These are phyloP conservation scores for Volvariella volvacea DNA, from an alignment of 1,284 basidiomycete genomes.

Conservation along the genomic window DNA sequence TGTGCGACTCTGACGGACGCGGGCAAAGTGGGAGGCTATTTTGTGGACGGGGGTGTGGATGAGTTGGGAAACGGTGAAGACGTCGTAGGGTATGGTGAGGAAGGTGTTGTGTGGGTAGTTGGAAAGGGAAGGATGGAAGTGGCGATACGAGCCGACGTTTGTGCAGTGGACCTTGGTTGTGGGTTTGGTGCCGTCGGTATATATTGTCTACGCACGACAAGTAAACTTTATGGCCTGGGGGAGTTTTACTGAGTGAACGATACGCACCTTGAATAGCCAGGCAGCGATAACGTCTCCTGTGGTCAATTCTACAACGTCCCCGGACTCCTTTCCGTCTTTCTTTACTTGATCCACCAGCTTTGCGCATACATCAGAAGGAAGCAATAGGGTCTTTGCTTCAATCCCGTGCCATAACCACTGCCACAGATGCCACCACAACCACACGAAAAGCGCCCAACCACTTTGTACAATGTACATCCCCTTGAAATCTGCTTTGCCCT, in stretches of 20 bases:
- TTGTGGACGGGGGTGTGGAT: background rate
- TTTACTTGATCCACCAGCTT: background rate
- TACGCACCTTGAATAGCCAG: background rate
- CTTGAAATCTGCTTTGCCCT: too few relatives aligned
- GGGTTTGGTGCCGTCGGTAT: background rate
- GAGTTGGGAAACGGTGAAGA: slow-evolving; percentile 4
- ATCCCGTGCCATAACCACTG: background rate
- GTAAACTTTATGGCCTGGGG: too few relatives aligned
- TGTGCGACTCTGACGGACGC: background rate
- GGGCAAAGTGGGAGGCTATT: background rate
- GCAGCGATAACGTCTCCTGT: background rate
- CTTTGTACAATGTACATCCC: background rate
- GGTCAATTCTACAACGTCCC: background rate
- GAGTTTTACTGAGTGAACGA: background rate
- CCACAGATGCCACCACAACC: background rate
- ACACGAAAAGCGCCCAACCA: background rate
- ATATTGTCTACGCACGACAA: slow-evolving; percentile 9
- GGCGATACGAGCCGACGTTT: background rate
- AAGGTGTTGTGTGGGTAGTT: slow-evolving; percentile 9
- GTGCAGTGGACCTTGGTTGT: background rate
- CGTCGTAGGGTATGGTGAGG: slow-evolving; percentile 6
- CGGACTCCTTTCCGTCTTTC: background rate
- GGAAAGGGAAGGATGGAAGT: background rate
- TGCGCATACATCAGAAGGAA: background rate
- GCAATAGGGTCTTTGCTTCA: background rate